Evolutionary conservation across 2,329 filamentous ascomycete species (phyloP).

Genomic region (Ophiostoma himal-ulmi): DNA sequence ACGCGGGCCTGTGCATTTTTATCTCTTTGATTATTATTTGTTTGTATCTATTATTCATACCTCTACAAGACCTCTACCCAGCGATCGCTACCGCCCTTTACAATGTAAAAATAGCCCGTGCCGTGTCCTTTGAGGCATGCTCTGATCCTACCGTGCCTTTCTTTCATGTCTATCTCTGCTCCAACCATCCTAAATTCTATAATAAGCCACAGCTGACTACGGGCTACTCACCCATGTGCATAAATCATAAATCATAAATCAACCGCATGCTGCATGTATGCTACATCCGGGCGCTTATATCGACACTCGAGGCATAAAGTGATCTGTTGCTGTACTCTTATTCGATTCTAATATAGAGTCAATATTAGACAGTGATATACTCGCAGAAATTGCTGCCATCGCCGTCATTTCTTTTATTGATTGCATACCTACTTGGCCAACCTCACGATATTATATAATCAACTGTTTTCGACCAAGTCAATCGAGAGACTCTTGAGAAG

Average conservation of each 20-base stretch:
- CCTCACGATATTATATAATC: not conserved
- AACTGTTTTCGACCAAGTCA: not conserved
- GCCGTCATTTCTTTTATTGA: not conserved
- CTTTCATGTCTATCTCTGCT: not conserved
- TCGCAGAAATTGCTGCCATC: not conserved
- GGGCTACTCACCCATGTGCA: not conserved
- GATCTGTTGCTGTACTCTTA: not conserved
- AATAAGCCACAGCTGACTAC: not conserved
- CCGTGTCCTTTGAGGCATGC: not conserved
- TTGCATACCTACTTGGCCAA: no score
- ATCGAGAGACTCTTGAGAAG: not conserved
- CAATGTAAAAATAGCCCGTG: not conserved
- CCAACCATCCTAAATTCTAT: not conserved
- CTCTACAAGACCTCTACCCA: not conserved
- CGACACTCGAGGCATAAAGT: not conserved
- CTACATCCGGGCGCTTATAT: constrained; percentile 12
- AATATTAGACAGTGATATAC: not conserved
- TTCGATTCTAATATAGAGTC: not conserved
- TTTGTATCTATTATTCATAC: not conserved
- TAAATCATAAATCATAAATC: not conserved
- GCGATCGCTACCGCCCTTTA: not conserved
- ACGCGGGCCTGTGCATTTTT: not conserved
- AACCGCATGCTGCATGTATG: constrained; percentile 9
- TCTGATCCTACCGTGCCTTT: not conserved
- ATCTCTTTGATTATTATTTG: not conserved